Base-by-base conservation (phyloP, 2,329 filamentous ascomycete genomes). In the Diaporthe sp. region DNA sequence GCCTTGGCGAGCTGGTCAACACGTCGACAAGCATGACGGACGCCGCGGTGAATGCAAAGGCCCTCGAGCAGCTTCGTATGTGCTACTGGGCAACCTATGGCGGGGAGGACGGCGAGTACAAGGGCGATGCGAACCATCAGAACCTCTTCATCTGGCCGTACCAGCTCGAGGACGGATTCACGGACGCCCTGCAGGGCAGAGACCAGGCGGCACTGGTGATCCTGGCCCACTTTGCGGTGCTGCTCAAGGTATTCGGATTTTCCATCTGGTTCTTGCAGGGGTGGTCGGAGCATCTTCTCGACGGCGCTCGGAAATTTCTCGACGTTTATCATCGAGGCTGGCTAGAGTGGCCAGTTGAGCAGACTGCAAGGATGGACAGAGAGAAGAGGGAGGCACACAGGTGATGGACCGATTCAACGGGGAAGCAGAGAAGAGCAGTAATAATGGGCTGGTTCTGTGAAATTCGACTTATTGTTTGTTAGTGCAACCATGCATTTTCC, bases 231-330 rank as follows among this genome's bases (percentile, higher is more conserved):
- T 59, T 59, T 39, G 57, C 31, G 9, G 57, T 59, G 31, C 34
- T 59, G 57, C 57, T 59, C 31, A 59, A 37, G n/a, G 31, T 59
- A 13, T 59, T 59, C 10, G 19, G 57, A 4, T 34, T 59, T 39
- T 59, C 57, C 31, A 59, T 59, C 31, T 59, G 57, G 57, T 59
- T 59, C 13, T 12, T 59, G 57, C 57, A 59, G n/a, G 57, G 57
- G 6, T 59, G 57, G 57, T 19, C 31, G 1, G 57, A 59, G 57
- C 57, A 59, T 59, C 57, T 59, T 19, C 4, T 59, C 17, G 57
- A n/a, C 19, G 57, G 57, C 19, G 15, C 57, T 37, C 31, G n/a
- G 12, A 59, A 12, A 12, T 19, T n/a, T 8, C 28, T 59, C n/a
- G 57, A 59, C 15, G 57, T 39, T 17, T n/a, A n/a, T 39, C 19